These are phyloP conservation scores for Microbotryomycetes sp. DNA, from an alignment of 1,284 basidiomycete species.

Conservation along the genomic window DNA sequence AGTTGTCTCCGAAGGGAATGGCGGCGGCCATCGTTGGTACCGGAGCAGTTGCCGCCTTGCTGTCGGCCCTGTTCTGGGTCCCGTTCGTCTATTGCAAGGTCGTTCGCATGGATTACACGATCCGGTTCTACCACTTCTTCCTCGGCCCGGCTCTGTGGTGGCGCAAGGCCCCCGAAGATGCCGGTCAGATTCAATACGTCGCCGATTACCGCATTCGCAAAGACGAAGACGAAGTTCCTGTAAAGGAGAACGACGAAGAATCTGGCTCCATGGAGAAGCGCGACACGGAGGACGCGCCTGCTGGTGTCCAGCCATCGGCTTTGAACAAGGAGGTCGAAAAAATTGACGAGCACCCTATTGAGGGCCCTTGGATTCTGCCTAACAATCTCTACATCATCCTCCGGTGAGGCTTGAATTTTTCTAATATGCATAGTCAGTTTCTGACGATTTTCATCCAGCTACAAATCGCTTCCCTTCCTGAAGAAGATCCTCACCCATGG, in stretches of 20 bases:
- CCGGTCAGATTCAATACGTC: constrained; percentile 34
- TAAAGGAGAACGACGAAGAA: constrained; percentile 20
- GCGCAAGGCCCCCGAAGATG: constrained; percentile 41
- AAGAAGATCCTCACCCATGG: constrained; percentile 36
- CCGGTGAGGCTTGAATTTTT: constrained; percentile 7
- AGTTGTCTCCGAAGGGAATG: constrained; percentile 39
- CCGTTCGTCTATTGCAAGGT: constrained; percentile 48
- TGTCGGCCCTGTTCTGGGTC: constrained; percentile 47
- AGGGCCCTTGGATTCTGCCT: constrained; percentile 39
- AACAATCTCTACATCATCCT: constrained; percentile 44
- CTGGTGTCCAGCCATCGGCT: not conserved
- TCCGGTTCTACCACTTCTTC: constrained; percentile 45
- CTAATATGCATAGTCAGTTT: too few relatives aligned
- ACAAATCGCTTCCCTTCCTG: constrained; percentile 36
- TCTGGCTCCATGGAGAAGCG: constrained; percentile 3
- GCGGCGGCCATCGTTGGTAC: constrained; percentile 45
- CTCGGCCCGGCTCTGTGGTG: constrained; percentile 46
- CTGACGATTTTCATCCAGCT: constrained; percentile 14
- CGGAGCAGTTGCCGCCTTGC: constrained; percentile 40
- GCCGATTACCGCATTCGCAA: constrained; percentile 42
- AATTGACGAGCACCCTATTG: constrained; percentile 32
- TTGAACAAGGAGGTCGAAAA: constrained; percentile 26
- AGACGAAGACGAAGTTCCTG: constrained; percentile 4
- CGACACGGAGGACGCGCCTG: not conserved
- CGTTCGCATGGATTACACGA: constrained; percentile 46